These are phyloP conservation scores for Clavaria fumosa DNA, from an alignment of 768 basidiomycete genomes.

Conservation along the genomic window DNA sequence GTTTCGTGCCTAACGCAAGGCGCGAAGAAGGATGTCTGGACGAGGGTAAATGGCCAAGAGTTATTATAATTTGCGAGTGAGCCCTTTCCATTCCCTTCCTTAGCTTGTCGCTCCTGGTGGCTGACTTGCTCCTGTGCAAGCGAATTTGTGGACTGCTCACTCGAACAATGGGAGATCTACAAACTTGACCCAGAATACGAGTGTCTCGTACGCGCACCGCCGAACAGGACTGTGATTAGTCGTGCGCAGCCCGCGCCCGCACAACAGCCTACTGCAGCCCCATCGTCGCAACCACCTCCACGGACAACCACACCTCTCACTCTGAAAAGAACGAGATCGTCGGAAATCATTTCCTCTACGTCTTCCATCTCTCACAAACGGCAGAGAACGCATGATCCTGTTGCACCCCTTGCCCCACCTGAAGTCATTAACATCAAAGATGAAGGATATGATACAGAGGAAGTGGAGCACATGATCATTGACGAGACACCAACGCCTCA, in stretches of 20 bases:
- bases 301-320: conserved; percentile 8
- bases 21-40: conserved; percentile 39
- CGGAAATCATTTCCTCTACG: too few relatives aligned
- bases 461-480: conserved; percentile 37
- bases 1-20: conserved; percentile 62
- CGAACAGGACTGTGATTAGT: conserved; percentile 23
- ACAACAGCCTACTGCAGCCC: conserved; percentile 5
- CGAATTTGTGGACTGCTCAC: conserved; percentile 13
- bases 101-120: background rate
- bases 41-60: conserved; percentile 59
- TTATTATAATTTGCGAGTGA: conserved; percentile 57
- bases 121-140: background rate
- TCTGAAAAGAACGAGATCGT: conserved; percentile 1
- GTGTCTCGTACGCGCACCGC: conserved; percentile 37
- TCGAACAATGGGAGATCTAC: conserved; percentile 80
- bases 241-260: conserved; percentile 12
- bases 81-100: conserved; percentile 10
- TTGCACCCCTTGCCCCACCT: background rate
- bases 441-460: conserved; percentile 22
- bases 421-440: background rate
- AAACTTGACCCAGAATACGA: conserved; percentile 66
- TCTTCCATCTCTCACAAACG: too few relatives aligned
- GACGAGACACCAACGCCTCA: conserved; percentile 18
- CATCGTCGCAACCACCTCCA: conserved; percentile 12
- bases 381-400: conserved; percentile 2